Percentiles rank a stretch among this genome's conserved stretches.
phyloP scores from a whole-genome alignment of 306 rosid genomes.

The Castanea mollissima region DNA sequence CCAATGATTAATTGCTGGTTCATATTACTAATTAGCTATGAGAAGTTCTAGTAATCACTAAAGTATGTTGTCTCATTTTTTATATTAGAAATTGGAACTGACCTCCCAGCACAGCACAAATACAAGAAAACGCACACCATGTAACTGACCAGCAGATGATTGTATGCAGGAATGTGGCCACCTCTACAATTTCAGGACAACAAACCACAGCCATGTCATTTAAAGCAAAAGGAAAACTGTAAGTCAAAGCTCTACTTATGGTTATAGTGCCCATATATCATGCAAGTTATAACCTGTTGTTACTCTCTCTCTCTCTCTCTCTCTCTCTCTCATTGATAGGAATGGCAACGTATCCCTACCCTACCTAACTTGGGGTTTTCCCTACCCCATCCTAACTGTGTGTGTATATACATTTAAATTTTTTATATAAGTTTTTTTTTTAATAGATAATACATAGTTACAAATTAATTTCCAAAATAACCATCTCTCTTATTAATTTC shows the following conservation, averaged over 20 bases:
- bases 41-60: too few species aligned
- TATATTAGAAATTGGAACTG: not conserved
- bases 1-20: too few species aligned
- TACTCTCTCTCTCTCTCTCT: not conserved
- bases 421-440: too few species aligned
- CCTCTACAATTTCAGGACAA: conserved; percentile 46
- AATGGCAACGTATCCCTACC: too few species aligned
- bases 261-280: not conserved
- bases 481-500: too few species aligned
- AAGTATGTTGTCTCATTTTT: not conserved
- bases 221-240: conserved; percentile 37
- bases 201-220: conserved; percentile 33
- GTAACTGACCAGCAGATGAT: not conserved
- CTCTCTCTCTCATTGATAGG: too few species aligned
- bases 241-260: conserved; percentile 19
- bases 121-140: not conserved
- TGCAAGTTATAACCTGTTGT: not conserved
- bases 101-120: not conserved
- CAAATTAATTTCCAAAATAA: too few species aligned
- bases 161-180: conserved; percentile 41
- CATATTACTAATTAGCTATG: too few species aligned
- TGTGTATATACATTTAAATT: too few species aligned
- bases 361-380: too few species aligned
- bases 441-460: too few species aligned
- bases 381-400: too few species aligned